Evolutionary conservation across 805 yeast genomes (phyloP).

Genomic region (Lipomyces sp.): DNA sequence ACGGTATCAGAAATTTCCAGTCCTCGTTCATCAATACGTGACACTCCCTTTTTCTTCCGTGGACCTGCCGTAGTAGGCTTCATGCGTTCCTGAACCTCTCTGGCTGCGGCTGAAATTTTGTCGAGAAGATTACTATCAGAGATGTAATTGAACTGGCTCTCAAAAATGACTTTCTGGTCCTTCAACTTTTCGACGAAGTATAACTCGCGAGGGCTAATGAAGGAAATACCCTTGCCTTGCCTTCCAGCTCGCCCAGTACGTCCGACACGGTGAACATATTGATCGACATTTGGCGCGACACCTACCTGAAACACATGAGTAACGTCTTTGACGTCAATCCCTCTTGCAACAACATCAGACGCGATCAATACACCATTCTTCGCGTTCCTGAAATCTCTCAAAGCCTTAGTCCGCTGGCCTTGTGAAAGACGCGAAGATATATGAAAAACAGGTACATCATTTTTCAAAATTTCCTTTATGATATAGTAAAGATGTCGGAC

Average conservation of each 20-base stretch:
- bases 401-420: constrained; percentile 58
- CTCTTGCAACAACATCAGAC: constrained; percentile 94
- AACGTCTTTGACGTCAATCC: constrained; percentile 90
- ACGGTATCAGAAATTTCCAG: too few relatives aligned
- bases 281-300: constrained; percentile 68
- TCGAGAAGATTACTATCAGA: constrained; percentile 3
- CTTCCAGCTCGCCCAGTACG: constrained; percentile 94
- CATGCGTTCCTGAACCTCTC: too few relatives aligned
- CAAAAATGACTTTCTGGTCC: constrained; percentile 28
- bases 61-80: too few relatives aligned
- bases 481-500: constrained; percentile 56
- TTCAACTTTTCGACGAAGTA: constrained; percentile 53
- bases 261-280: constrained; percentile 89
- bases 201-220: constrained; percentile 54
- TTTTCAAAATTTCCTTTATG: constrained; percentile 35
- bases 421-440: constrained; percentile 78
- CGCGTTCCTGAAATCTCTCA: constrained; percentile 51
- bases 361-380: constrained; percentile 63
- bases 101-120: constrained; percentile 2
- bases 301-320: constrained; percentile 82
- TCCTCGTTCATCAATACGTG: too few relatives aligned
- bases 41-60: too few relatives aligned
- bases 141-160: constrained; percentile 6
- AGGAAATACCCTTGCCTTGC: constrained; percentile 66
- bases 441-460: constrained; percentile 17